Conservation (phyloP, 2,329 filamentous ascomycete genomes). For the Huntiella savannae region DNA sequence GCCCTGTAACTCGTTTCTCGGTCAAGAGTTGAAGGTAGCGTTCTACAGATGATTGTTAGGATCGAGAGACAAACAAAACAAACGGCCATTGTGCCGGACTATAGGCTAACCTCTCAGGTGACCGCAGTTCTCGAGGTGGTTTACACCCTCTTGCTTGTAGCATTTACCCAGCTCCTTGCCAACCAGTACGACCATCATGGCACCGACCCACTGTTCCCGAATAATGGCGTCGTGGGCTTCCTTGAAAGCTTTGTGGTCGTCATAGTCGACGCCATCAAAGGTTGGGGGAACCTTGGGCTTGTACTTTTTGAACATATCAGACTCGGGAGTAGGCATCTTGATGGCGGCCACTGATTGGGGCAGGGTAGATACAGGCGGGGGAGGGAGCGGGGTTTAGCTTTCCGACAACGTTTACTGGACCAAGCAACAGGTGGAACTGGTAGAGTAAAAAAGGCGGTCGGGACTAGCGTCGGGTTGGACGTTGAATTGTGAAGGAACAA, state of each 20-base stretch:
- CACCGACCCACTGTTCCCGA: slow-evolving; percentile 72
- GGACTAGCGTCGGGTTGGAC: no score
- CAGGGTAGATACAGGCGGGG: not conserved
- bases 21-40: slow-evolving; percentile 63
- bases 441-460: no score
- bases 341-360: not conserved
- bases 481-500: no score
- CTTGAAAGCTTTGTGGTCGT: slow-evolving; percentile 65
- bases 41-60: slow-evolving; percentile 29
- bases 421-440: no score
- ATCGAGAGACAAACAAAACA: not conserved
- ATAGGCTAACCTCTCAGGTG: slow-evolving; percentile 51
- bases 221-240: slow-evolving; percentile 66
- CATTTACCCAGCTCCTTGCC: slow-evolving; percentile 72
- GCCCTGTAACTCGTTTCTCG: slow-evolving; percentile 58
- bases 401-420: not conserved
- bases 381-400: not conserved
- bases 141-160: slow-evolving; percentile 68
- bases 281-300: slow-evolving; percentile 68
- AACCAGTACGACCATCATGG: slow-evolving; percentile 74
- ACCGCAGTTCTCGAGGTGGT: slow-evolving; percentile 77
- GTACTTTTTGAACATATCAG: slow-evolving; percentile 60
- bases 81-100: not conserved
- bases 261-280: slow-evolving; percentile 74
- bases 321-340: slow-evolving; percentile 67